Conservation (phyloP, 2,329 filamentous ascomycete species). For the Aspergillus pseudoterreus region DNA sequence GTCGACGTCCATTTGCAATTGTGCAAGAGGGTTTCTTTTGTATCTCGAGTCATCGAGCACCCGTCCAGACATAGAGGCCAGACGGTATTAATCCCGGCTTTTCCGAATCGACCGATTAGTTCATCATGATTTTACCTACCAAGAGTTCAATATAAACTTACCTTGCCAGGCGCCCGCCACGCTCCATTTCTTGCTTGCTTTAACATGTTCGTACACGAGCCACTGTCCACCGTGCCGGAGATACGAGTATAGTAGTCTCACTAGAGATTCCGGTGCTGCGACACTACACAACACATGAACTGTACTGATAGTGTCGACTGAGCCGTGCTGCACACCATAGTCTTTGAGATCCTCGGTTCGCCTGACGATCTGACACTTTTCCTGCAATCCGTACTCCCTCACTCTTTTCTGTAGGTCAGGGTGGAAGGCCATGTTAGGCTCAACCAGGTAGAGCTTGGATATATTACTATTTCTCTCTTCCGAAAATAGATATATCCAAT, state of each 20-base stretch:
- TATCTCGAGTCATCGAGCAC: constrained; percentile 5
- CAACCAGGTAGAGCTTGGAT: constrained; percentile 3
- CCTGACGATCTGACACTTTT: constrained; percentile 2
- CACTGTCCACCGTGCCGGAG: constrained; percentile 5
- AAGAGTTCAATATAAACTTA: background rate
- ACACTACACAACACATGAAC: constrained; percentile 10
- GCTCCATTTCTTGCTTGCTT: background rate
- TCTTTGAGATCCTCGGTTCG: background rate
- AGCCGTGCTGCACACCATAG: constrained; percentile 1
- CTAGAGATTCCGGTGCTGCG: background rate
- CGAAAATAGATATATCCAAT: constrained; percentile 7
- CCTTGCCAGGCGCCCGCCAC: constrained; percentile 2
- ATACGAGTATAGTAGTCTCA: constrained; percentile 1
- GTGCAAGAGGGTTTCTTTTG: constrained; percentile 1
- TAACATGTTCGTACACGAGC: constrained; percentile 9
- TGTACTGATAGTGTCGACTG: constrained; percentile 5
- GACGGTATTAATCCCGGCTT: constrained; percentile 1
- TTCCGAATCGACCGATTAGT: background rate
- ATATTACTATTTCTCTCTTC: background rate
- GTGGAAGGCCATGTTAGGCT: constrained; percentile 7
- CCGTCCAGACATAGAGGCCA: constrained; percentile 7
- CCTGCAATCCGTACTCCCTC: background rate
- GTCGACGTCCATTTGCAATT: constrained; percentile 4
- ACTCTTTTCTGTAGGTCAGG: background rate
- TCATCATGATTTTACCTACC: background rate